Conservation (phyloP, 345 rosid species). For the Eutrema heterophyllum region DNA sequence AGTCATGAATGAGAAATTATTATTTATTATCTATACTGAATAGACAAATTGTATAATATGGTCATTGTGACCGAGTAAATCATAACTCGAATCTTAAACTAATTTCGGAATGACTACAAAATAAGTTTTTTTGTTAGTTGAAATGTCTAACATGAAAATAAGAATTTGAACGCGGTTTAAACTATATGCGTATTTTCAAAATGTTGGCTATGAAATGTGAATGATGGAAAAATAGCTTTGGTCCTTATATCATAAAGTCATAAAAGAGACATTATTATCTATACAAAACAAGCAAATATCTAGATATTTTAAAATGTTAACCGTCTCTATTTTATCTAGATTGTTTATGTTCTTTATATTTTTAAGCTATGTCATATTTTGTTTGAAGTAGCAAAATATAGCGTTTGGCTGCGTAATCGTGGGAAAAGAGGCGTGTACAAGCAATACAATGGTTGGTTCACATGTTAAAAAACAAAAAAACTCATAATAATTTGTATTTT, state of each 20-base stretch:
- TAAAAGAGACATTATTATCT: neutral
- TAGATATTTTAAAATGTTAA: neutral
- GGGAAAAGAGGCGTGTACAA: slow-evolving; percentile 16
- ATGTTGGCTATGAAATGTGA: neutral
- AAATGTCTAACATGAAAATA: neutral
- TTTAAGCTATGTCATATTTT: neutral
- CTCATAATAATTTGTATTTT: neutral
- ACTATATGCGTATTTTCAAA: neutral
- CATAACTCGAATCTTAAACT: neutral
- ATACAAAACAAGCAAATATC: neutral
- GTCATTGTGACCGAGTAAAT: neutral
- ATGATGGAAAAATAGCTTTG: neutral
- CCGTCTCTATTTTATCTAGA: neutral
- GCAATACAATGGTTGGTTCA: slow-evolving; percentile 35
- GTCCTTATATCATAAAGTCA: neutral
- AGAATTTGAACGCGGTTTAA: neutral
- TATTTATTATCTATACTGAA: neutral
- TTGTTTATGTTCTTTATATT: neutral
- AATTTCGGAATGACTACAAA: neutral
- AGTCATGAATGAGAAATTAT: neutral
- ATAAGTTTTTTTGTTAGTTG: neutral
- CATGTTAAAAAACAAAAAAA: slow-evolving; percentile 26
- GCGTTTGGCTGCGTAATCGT: slow-evolving; percentile 10
- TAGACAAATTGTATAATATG: neutral
- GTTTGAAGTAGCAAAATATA: neutral